Evolutionary conservation across 179 eudicot species (phyloP), one percentile per base, ranked within the genome.

Genomic region (Spergularia azorica): DNA sequence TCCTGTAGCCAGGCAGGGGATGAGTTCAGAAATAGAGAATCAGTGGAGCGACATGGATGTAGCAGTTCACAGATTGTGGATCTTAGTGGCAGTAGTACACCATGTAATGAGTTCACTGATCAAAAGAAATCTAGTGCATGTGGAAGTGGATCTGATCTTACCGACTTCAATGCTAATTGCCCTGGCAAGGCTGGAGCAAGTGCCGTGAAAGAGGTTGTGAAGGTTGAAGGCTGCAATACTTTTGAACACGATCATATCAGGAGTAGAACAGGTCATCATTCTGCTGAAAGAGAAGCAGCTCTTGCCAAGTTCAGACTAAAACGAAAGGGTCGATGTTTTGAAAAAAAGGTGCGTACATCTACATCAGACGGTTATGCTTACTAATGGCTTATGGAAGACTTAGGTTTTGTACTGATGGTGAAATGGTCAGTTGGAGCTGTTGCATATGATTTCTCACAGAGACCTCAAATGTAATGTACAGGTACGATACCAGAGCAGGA

Each of bases 231-330:
- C 21, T 48, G 79, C 77, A 73, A 69, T 70, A 74, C 55, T 71
- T 56, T 73, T 32, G 74, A 9, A 14, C 81, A 36, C 63, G 80
- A 77, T 63, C 85, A 81, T 52, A 43, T 84, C 36, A 73, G 56
- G 76, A 63, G 65, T 21, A 81, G 54, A 58, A 77, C 39, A 72
- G 78, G 77, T 74, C 73, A 69, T 79, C 84, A 79, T 79, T 72
- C 79, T 74, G 80, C 90, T 0, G 80, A 85, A 76, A 79, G 90
- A 75, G 84, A 79, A 79, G 90, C 88, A 16, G 90, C 90, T 65
- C 83, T 85, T 16, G 81, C 83, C 9, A 87, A 87, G 84, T 87
- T 81, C 81, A 66, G 84, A 36, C 78, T 76, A 56, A 87, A 87
- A 76, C 80, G 88, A 8, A 85, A 85, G 74, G 88, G 76, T 14